Base-by-base conservation (phyloP, 164 flowering plant species). In the Magnolia sinica region DNA sequence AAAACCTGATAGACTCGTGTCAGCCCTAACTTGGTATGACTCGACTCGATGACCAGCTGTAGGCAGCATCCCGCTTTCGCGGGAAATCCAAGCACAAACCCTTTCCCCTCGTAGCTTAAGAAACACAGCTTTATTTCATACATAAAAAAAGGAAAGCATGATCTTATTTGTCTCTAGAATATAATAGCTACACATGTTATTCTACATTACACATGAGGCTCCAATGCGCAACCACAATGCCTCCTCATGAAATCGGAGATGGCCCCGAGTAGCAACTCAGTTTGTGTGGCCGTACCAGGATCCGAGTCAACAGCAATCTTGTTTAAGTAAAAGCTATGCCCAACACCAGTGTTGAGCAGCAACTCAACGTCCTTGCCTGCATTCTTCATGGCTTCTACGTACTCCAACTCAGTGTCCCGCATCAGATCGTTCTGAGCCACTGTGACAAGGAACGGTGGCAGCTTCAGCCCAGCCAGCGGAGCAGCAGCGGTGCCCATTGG, bases 291-390 rank as follows among this genome's bases (percentile, higher is more conserved):
- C 0, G 91, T 90, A 2, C 66, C 65, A 0, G 96, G 88, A 66
- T 91, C 94, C 77, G 66, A 7, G 8, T 91, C 92, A 27, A 91
- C 84, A 1, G 96, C 93, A 9, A 91, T 76, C 80, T 85, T 89
- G 75, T 93, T 89, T 11, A 93, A 82, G 59, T 91, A 89, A 74
- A 91, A 93, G 78, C 93, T 86, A 70, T 93, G 98, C 0, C 86
- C 85, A 82, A 91, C 80, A 7, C 90, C 89, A 7, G 58, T 13
- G 65, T 78, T 91, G 5, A 76, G 50, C 29, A 83, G 27, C 69
- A 91, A 70, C 83, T 91, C 93, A 68, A 93, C 87, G 0, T 87
- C 87, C 49, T 90, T 88, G 9, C 84, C 84, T 0, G 90, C 90
- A 82, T 79, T 82, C 77, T 88, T 88, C 91, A 91, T 81, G 6